Evolutionary conservation across 2,329 filamentous ascomycete species (phyloP).

Genomic region (Tolypocladium pustulatum): DNA sequence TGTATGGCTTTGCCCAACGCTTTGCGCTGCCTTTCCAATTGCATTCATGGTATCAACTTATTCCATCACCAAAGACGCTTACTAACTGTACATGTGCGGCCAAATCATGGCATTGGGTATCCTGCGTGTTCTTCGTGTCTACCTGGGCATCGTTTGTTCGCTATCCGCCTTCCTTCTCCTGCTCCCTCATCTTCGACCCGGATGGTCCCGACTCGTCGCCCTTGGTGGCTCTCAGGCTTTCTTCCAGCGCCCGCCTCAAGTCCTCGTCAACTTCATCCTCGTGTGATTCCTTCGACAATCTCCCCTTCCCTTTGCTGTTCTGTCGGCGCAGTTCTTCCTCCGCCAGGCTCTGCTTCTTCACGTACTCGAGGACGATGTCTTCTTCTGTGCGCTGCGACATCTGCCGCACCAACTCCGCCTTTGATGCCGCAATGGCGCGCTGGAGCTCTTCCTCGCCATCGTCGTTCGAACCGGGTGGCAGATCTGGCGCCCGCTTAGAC

Average conservation of each 20-base stretch:
- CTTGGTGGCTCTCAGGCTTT: constrained; percentile 37
- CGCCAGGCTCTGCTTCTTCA: constrained; percentile 64
- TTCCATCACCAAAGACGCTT: background rate
- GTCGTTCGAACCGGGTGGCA: constrained; percentile 15
- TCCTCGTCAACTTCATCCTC: constrained; percentile 41
- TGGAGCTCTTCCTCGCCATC: constrained; percentile 34
- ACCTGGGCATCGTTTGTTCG: background rate
- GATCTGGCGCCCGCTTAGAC: constrained; percentile 19
- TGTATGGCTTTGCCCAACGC: too few species aligned
- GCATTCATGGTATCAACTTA: background rate
- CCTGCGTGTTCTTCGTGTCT: background rate
- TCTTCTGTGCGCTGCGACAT: constrained; percentile 48
- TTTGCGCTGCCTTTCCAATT: background rate
- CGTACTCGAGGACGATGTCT: constrained; percentile 64
- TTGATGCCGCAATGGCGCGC: constrained; percentile 34
- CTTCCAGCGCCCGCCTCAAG: constrained; percentile 41
- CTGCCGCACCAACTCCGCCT: constrained; percentile 29
- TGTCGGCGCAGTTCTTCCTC: constrained; percentile 46
- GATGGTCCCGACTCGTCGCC: constrained; percentile 15
- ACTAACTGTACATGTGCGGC: too few species aligned
- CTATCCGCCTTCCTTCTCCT: background rate
- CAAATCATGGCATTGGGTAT: constrained; percentile 2
- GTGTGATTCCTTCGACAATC: constrained; percentile 11
- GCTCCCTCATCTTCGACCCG: background rate
- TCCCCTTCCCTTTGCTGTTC: constrained; percentile 23